phyloP scores from a whole-genome alignment of 352 stramenopile genomes.

The Plasmopara muralis region DNA sequence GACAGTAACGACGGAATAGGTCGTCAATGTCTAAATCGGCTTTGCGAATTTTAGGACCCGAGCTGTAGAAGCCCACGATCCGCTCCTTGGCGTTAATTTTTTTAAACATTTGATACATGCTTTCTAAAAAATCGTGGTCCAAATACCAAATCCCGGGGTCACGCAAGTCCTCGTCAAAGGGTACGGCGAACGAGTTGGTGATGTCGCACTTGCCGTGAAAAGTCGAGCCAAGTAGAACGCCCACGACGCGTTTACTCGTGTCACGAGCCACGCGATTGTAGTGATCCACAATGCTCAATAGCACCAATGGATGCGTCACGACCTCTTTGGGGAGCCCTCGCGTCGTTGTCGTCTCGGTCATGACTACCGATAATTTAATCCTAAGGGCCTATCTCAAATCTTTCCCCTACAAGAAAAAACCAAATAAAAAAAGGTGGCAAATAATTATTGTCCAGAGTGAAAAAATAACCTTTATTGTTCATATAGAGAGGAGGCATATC shows the following conservation, averaged over 20 bases:
- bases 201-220: constrained; percentile 93
- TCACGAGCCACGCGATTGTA: constrained; percentile 98
- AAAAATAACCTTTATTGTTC: no score
- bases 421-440: no score
- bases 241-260: constrained; percentile 98
- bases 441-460: no score
- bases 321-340: constrained; percentile 81
- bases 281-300: constrained; percentile 98
- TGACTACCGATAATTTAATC: constrained; percentile 6
- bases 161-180: constrained; percentile 98
- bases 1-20: constrained; percentile 92
- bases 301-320: constrained; percentile 97
- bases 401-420: constrained; percentile 18
- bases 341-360: constrained; percentile 28
- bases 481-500: no score
- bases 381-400: constrained; percentile 7
- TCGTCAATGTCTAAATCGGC: constrained; percentile 94
- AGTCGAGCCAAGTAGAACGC: constrained; percentile 94
- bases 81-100: constrained; percentile 96
- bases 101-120: constrained; percentile 95
- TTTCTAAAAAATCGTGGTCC: constrained; percentile 99
- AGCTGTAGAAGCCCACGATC: constrained; percentile 99
- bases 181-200: constrained; percentile 93
- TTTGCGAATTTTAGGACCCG: constrained; percentile 94
- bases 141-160: constrained; percentile 98